Conservation (phyloP, 1,284 basidiomycete species). For the Abortiporus biennis region DNA sequence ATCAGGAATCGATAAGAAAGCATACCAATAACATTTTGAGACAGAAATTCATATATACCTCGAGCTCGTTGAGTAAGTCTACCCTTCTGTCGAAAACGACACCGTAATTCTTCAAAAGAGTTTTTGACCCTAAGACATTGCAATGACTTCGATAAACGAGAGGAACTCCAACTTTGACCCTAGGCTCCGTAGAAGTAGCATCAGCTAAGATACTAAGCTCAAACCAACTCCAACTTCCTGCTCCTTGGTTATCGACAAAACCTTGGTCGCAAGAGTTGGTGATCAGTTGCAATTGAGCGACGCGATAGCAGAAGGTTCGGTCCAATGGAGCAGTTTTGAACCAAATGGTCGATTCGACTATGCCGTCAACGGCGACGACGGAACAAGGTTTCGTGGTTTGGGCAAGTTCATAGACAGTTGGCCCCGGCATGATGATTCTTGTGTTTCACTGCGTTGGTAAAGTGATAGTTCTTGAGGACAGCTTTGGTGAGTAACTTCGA, state of each 20-base stretch:
- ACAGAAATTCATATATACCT: background rate
- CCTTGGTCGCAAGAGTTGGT: conserved; percentile 3
- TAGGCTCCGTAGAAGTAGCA: background rate
- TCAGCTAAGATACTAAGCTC: background rate
- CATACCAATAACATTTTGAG: no score
- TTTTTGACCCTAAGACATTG: background rate
- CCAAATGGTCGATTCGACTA: no score
- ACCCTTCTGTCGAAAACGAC: background rate
- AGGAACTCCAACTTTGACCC: background rate
- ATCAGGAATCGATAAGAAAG: no score
- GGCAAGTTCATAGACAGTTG: no score
- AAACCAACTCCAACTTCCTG: conserved; percentile 4
- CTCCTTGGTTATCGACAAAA: background rate
- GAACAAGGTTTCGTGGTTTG: no score
- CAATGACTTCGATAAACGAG: conserved; percentile 1
- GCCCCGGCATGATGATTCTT: no score
- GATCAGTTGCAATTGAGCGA: conserved; percentile 1
- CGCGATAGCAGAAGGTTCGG: conserved; percentile 3
- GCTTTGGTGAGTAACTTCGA: no score
- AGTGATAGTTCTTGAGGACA: no score
- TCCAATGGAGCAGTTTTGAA: conserved; percentile 2
- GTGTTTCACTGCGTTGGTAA: no score
- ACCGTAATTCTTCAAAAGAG: background rate
- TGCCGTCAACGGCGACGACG: no score
- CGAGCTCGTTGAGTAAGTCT: background rate